These are phyloP conservation scores for Phyllosticta citrichinensis DNA, from an alignment of 2,329 filamentous ascomycete species.

Conservation along the genomic window DNA sequence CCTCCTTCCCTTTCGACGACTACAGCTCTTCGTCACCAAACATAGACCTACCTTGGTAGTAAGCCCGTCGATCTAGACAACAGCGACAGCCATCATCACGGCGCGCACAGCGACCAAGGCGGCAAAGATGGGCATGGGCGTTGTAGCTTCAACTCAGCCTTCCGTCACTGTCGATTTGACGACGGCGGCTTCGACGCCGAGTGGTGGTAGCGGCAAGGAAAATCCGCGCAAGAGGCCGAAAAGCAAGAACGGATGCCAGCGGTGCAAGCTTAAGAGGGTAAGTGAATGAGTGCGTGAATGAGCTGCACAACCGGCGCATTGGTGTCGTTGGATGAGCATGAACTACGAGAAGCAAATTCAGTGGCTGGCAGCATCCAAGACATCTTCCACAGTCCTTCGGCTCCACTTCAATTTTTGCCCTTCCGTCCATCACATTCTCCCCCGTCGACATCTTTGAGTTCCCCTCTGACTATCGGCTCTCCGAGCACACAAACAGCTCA, in stretches of 20 bases:
- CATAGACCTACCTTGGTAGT: not conserved
- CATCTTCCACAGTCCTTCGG: too few species aligned
- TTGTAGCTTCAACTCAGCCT: not conserved
- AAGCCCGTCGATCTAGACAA: not conserved
- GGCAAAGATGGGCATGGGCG: not conserved
- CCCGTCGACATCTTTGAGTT: not conserved
- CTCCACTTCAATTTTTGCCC: not conserved
- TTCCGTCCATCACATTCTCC: not conserved
- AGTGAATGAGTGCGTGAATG: not conserved
- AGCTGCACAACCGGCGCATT: not conserved
- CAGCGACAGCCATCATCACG: not conserved
- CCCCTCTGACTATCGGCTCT: constrained; percentile 7
- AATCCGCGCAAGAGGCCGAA: constrained; percentile 17
- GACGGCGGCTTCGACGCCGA: not conserved
- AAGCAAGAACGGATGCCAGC: constrained; percentile 19
- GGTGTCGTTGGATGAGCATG: too few species aligned
- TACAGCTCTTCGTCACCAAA: not conserved
- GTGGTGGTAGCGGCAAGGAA: not conserved
- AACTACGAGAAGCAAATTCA: too few species aligned
- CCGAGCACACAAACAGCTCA: constrained; percentile 23
- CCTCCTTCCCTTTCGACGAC: not conserved
- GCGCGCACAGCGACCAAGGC: not conserved
- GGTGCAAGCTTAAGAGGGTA: constrained; percentile 20
- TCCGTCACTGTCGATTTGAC: not conserved
- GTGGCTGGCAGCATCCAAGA: too few species aligned